A percentile compares a stretch with the other conserved stretches of the same genome.
Evolutionary conservation across 768 basidiomycete species (phyloP).

Genomic region (Auricularia cornea): DNA sequence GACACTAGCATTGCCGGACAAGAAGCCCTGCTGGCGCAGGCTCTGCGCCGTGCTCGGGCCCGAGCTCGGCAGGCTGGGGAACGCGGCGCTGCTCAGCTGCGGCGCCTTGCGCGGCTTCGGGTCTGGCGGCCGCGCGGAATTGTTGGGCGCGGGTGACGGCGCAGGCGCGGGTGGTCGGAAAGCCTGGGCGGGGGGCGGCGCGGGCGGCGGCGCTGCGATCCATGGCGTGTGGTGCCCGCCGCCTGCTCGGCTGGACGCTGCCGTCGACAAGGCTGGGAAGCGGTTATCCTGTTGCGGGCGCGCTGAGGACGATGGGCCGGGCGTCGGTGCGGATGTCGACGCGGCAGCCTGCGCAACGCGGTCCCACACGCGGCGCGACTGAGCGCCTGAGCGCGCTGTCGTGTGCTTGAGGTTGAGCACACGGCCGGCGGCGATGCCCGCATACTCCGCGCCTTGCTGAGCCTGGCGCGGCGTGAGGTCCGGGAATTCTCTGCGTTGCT

Average conservation of each 20-base stretch:
- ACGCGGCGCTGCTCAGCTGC: not conserved
- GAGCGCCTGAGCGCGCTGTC: constrained; percentile 46
- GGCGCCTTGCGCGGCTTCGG: not conserved
- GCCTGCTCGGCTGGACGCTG: constrained; percentile 18
- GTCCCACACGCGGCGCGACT: constrained; percentile 68
- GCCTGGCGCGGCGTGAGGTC: constrained; percentile 47
- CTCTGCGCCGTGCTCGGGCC: not conserved
- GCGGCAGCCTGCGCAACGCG: constrained; percentile 78
- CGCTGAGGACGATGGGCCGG: constrained; percentile 12
- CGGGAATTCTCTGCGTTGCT: constrained; percentile 85
- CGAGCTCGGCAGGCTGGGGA: constrained; percentile 4
- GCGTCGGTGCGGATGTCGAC: constrained; percentile 29
- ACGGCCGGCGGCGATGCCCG: constrained; percentile 72
- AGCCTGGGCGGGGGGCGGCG: constrained; percentile 1
- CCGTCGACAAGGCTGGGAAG: constrained; percentile 24
- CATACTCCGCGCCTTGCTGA: constrained; percentile 55
- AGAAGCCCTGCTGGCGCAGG: not conserved
- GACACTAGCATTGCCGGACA: not conserved
- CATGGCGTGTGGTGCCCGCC: constrained; percentile 52
- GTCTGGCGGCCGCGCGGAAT: not conserved
- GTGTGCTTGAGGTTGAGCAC: constrained; percentile 78
- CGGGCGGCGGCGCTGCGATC: constrained; percentile 25
- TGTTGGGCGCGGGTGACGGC: too few species aligned
- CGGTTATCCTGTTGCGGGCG: constrained; percentile 23
- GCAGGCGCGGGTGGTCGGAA: too few species aligned